These are phyloP conservation scores for Pyricularia grisea DNA, from an alignment of 2,329 filamentous ascomycete species.

Conservation along the genomic window DNA sequence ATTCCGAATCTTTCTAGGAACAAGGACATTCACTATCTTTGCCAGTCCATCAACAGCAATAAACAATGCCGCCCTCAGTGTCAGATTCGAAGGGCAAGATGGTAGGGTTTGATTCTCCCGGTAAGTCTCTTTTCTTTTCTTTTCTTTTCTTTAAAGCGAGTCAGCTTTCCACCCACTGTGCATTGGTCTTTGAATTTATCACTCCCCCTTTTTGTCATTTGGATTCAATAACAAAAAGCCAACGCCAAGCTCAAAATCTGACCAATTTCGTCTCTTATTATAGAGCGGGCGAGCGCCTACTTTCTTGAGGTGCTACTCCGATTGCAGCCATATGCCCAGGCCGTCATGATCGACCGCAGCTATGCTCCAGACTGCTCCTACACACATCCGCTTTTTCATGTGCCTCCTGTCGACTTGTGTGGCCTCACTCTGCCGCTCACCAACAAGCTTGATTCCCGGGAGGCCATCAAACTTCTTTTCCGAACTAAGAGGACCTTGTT, in stretches of 20 bases:
- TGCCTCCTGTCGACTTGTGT: neutral
- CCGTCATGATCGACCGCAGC: neutral
- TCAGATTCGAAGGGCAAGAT: neutral
- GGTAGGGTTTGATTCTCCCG: neutral
- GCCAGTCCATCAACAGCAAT: neutral
- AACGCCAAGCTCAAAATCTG: neutral
- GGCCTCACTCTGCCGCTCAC: neutral
- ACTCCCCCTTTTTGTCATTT: neutral
- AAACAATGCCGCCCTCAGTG: neutral
- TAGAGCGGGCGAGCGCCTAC: neutral
- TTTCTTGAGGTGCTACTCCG: neutral
- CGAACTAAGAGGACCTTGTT: neutral
- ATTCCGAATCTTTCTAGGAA: neutral
- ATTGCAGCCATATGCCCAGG: neutral
- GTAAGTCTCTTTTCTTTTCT: neutral
- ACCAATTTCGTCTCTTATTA: neutral
- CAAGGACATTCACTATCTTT: neutral
- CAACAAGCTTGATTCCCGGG: neutral
- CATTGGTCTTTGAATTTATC: neutral
- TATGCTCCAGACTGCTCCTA: neutral
- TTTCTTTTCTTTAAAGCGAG: too few species aligned
- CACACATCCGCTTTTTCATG: neutral
- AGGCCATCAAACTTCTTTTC: neutral
- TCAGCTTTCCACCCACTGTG: neutral
- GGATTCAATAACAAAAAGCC: neutral